A percentile compares a stretch with the other conserved stretches of the same genome.
Conservation (phyloP, 352 stramenopile genomes). For the Peronospora belbahrii region DNA sequence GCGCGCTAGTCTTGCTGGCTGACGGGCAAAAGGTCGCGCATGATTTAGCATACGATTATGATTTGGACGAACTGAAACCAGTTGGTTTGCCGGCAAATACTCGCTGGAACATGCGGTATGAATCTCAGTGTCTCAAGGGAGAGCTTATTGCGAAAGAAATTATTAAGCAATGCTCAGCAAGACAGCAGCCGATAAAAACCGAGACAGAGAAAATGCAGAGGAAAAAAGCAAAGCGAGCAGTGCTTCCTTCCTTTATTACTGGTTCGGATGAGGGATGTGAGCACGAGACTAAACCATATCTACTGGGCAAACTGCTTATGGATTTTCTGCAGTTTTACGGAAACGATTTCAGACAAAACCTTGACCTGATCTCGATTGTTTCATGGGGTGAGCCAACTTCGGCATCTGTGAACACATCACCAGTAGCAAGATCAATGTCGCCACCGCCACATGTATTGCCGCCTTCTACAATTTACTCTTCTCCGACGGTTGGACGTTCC, state of each 20-base stretch:
- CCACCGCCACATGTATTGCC: constrained; percentile 14
- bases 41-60: constrained; percentile 10
- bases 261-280: constrained; percentile 17
- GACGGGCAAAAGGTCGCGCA: constrained; percentile 11
- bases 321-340: constrained; percentile 80
- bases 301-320: constrained; percentile 79
- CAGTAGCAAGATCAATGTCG: constrained; percentile 9
- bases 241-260: constrained; percentile 33
- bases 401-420: constrained; percentile 8
- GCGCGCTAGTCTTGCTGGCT: constrained; percentile 25
- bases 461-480: constrained; percentile 10
- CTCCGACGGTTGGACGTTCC: constrained; percentile 8
- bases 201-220: constrained; percentile 8
- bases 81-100: constrained; percentile 1
- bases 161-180: constrained; percentile 33
- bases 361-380: constrained; percentile 55
- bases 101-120: constrained; percentile 28
- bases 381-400: constrained; percentile 17
- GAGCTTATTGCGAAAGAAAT: constrained; percentile 44
- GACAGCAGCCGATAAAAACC: constrained; percentile 28
- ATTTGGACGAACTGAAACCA: constrained; percentile 20
- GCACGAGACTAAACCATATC: constrained; percentile 36
- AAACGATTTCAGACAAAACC: constrained; percentile 69
- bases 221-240: constrained; percentile 25
- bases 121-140: constrained; percentile 42